Base-by-base conservation (phyloP, 805 yeast species). In the Barnettozyma vustinii region DNA sequence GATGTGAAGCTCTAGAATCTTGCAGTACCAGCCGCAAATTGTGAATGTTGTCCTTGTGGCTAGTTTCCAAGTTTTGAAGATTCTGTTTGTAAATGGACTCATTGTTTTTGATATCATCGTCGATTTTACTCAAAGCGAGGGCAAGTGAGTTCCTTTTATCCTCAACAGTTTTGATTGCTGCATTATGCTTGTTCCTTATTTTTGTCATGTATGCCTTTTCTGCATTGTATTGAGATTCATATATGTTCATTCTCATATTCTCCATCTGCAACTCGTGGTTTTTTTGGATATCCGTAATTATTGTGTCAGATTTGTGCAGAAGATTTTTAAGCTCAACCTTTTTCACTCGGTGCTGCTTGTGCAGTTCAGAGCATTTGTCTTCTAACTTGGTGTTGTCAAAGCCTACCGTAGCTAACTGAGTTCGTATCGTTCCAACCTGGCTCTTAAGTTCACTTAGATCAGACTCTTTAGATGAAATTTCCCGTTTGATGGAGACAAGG, bases 341-440 rank as follows among this genome's bases (percentile, higher is more conserved):
- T 40, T 69, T 67, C 12, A 61, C 49, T 41, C 60, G 62, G 30
- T 66, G 54, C 23, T 55, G 40, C 35, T 56, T 56, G 16, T 57
- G 49, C 2, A 62, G 43, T 1, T 40, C 18, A 9, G 41, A 21
- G 5, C 55, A 44, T 36, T 52, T 51, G 21, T 62, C 67, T n/a
- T 61, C 62, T 8, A 66, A 50, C 40, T 63, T 66, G 39, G 56
- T 65, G 44, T 61, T 66, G 27, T 69, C 69, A 23, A 72, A 53
- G 41, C 72, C 76, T 27, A 65, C 58, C 21, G 65, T 64, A 9
- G 69, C 70, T 32, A 64, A 66, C 46, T 69, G 68, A 0, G 76
- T 73, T 48, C 68, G 67, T 9, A 64, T 41, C 1, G 68, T 63
- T 55, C 63, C 56, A 1, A 65, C 56, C 19, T 56, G 46, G 7